phyloP scores from a whole-genome alignment of 2,329 filamentous ascomycete species.

The Fusarium verticillioides region DNA sequence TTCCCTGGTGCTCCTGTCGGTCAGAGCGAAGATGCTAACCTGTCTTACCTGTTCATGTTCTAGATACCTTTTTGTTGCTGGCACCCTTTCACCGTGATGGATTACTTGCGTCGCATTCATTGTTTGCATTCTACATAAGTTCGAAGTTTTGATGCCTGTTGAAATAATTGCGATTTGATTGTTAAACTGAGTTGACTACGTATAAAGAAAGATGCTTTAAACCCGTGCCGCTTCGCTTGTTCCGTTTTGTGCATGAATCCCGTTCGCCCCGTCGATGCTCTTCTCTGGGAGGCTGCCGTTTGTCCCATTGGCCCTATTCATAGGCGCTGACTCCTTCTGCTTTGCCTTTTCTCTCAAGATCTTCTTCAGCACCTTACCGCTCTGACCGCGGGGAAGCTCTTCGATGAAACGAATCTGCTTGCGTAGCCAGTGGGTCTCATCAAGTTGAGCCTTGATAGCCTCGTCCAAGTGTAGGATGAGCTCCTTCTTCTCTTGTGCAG shows the following conservation, averaged over 20 bases:
- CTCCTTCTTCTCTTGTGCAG: not conserved
- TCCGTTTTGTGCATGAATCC: not conserved
- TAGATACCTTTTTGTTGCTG: not conserved
- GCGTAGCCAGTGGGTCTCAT: not conserved
- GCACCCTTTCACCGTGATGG: fast-evolving
- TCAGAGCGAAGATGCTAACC: too few species aligned
- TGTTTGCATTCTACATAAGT: too few species aligned
- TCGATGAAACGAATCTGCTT: not conserved
- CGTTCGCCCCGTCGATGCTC: not conserved
- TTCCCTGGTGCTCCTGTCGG: not conserved
- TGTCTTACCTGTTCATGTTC: not conserved
- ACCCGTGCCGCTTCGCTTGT: not conserved
- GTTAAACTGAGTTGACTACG: fast-evolving
- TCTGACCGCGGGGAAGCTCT: not conserved
- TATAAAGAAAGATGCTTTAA: fast-evolving
- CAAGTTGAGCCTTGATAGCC: not conserved
- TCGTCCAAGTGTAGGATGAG: not conserved
- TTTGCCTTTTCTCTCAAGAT: not conserved
- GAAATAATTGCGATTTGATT: too few species aligned
- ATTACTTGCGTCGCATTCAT: fast-evolving
- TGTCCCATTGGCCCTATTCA: not conserved
- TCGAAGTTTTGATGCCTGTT: too few species aligned
- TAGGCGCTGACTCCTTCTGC: not conserved
- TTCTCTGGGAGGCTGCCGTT: not conserved
- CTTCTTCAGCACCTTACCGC: not conserved